Conservation (phyloP, 306 rosid species). For the Cercis canadensis region DNA sequence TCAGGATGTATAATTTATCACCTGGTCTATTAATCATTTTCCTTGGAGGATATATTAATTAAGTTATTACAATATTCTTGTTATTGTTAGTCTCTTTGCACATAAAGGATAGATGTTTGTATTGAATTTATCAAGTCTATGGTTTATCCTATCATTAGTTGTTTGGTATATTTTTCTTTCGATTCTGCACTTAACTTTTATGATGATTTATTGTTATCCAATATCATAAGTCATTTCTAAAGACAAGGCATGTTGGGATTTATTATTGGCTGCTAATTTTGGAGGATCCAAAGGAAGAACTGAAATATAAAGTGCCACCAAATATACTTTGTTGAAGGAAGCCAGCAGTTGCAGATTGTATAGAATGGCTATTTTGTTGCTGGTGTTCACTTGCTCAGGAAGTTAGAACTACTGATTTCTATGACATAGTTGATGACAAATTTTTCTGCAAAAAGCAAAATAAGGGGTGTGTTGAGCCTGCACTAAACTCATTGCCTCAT, state of each 20-base stretch:
- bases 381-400: conserved; percentile 73
- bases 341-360: conserved; percentile 52
- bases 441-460: conserved; percentile 29
- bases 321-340: conserved; percentile 48
- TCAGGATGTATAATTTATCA: neutral
- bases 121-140: neutral
- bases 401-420: conserved; percentile 56
- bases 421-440: conserved; percentile 43
- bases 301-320: too few species aligned
- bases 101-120: neutral
- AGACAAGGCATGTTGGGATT: conserved; percentile 6
- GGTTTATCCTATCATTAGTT: neutral
- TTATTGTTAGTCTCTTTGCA: neutral
- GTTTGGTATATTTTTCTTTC: neutral
- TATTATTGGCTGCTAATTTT: conserved; percentile 15
- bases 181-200: neutral
- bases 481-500: conserved; percentile 45
- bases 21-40: conserved; percentile 7
- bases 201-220: conserved; percentile 23
- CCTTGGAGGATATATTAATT: conserved; percentile 29
- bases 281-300: too few species aligned
- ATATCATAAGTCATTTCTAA: conserved; percentile 1
- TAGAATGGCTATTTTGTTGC: conserved; percentile 62
- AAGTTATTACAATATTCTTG: too few species aligned
- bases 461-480: conserved; percentile 1